phyloP scores from a whole-genome alignment of 805 yeast genomes.

The Starmerella vitae region DNA sequence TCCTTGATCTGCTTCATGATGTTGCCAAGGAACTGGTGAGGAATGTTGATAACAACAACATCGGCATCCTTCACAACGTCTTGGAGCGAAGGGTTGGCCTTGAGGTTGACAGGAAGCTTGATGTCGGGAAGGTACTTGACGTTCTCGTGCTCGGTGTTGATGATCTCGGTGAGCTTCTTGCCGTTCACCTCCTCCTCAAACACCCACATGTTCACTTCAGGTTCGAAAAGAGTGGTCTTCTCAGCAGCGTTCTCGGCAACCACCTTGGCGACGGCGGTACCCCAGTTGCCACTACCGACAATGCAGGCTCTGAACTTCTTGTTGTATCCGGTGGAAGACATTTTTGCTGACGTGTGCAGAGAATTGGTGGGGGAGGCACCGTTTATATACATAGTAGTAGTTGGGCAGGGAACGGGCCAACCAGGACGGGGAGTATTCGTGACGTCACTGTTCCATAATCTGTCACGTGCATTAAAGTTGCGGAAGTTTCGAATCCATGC shows the following conservation, averaged over 20 bases:
- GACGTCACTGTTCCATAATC: no score
- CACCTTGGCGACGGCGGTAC: conserved; percentile 92
- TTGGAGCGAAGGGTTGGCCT: conserved; percentile 74
- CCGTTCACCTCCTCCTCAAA: conserved; percentile 71
- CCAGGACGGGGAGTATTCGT: no score
- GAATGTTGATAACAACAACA: conserved; percentile 82
- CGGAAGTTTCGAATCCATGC: no score
- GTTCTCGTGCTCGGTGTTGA: conserved; percentile 82
- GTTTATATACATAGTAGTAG: background rate
- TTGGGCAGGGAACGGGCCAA: background rate
- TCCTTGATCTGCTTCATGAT: conserved; percentile 68
- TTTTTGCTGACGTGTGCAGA: no score
- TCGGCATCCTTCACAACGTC: conserved; percentile 72
- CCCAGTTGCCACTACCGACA: conserved; percentile 97
- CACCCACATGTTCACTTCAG: conserved; percentile 91
- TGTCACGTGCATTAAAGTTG: no score
- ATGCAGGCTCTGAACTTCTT: conserved; percentile 46
- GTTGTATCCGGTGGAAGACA: conserved; percentile 10
- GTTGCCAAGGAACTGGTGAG: conserved; percentile 84
- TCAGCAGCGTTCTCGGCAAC: conserved; percentile 74
- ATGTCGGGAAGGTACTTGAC: conserved; percentile 89
- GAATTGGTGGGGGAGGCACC: no score
- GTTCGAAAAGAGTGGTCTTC: conserved; percentile 58
- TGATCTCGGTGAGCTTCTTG: conserved; percentile 71
- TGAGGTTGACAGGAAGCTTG: conserved; percentile 68